Conservation (phyloP, 495 filamentous ascomycete genomes). For the Cenococcum geophilum region DNA sequence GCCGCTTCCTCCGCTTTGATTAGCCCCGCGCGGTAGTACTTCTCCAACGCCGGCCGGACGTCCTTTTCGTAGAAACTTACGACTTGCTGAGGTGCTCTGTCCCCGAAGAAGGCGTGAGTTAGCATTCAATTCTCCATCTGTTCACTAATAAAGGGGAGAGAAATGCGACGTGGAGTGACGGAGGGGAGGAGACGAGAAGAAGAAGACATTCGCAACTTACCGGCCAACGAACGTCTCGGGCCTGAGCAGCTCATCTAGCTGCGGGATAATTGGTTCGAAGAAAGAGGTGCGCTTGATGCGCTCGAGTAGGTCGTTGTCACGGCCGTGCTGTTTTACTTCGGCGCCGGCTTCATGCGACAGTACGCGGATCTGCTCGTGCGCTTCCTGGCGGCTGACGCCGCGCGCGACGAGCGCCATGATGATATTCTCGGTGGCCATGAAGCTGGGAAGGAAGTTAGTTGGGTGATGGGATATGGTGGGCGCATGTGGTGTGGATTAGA, state of each 20-base stretch:
- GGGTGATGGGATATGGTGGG: not conserved
- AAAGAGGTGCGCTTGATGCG: slow-evolving; percentile 67
- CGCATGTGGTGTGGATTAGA: slow-evolving; percentile 59
- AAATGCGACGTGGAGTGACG: no score
- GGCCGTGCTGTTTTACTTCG: slow-evolving; percentile 74
- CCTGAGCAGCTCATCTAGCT: slow-evolving; percentile 71
- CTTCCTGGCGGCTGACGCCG: slow-evolving; percentile 76
- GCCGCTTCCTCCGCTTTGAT: slow-evolving; percentile 45
- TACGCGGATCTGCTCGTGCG: slow-evolving; percentile 84
- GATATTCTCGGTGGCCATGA: slow-evolving; percentile 49
- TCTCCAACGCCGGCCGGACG: slow-evolving; percentile 48
- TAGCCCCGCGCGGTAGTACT: slow-evolving; percentile 38
- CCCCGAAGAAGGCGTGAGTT: no score
- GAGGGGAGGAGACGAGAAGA: no score
- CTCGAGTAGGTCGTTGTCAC: slow-evolving; percentile 76
- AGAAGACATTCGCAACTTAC: slow-evolving; percentile 21
- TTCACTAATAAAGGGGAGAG: no score
- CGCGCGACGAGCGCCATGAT: slow-evolving; percentile 79
- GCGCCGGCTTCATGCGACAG: slow-evolving; percentile 77
- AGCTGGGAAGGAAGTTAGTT: not conserved
- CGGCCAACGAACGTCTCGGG: slow-evolving; percentile 65
- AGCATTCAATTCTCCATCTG: no score
- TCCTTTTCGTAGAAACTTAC: slow-evolving; percentile 41
- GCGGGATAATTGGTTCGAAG: slow-evolving; percentile 73
- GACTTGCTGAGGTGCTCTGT: slow-evolving; percentile 22